A percentile compares a stretch with the other conserved stretches of the same genome.
These are phyloP conservation scores for Albophoma yamanashiensis DNA, from an alignment of 2,329 filamentous ascomycete species.

Conservation along the genomic window DNA sequence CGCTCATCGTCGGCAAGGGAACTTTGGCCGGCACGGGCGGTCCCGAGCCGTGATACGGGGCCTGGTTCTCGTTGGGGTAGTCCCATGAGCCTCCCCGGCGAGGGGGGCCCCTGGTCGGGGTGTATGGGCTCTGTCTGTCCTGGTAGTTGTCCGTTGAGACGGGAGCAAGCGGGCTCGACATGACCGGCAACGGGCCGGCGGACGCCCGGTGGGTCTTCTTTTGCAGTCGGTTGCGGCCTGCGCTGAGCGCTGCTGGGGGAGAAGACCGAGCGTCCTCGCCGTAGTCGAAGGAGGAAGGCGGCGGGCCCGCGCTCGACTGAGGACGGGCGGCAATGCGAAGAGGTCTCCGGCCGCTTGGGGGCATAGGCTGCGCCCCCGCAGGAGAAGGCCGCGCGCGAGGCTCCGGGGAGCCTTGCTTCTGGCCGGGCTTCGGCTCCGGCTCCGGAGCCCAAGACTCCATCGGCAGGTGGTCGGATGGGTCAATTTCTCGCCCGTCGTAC, in stretches of 20 bases:
- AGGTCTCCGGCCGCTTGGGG: constrained; percentile 37
- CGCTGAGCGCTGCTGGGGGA: constrained; percentile 18
- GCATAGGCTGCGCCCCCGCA: constrained; percentile 41
- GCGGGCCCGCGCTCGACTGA: constrained; percentile 32
- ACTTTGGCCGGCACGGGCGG: constrained; percentile 64
- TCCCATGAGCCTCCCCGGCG: constrained; percentile 41
- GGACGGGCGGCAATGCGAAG: constrained; percentile 40
- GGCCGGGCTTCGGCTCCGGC: constrained; percentile 41
- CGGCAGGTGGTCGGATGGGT: constrained; percentile 71
- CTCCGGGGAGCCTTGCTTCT: constrained; percentile 17
- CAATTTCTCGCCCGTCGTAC: constrained; percentile 64
- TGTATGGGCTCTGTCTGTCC: constrained; percentile 27
- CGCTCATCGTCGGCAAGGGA: constrained; percentile 41
- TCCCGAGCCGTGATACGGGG: constrained; percentile 25
- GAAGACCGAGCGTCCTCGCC: constrained; percentile 21
- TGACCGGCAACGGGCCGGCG: constrained; percentile 22
- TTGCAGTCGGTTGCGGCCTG: constrained; percentile 49
- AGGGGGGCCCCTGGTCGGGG: constrained; percentile 18
- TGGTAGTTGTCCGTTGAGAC: constrained; percentile 41
- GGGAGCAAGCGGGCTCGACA: constrained; percentile 40
- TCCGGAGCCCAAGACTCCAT: constrained; percentile 70
- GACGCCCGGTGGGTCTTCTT: constrained; percentile 46
- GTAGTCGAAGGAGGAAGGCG: constrained; percentile 17
- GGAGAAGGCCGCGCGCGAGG: constrained; percentile 32
- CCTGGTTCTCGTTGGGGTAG: constrained; percentile 41